Evolutionary conservation across 345 rosid genomes (phyloP).

Genomic region (Eucalyptus curtisii): DNA sequence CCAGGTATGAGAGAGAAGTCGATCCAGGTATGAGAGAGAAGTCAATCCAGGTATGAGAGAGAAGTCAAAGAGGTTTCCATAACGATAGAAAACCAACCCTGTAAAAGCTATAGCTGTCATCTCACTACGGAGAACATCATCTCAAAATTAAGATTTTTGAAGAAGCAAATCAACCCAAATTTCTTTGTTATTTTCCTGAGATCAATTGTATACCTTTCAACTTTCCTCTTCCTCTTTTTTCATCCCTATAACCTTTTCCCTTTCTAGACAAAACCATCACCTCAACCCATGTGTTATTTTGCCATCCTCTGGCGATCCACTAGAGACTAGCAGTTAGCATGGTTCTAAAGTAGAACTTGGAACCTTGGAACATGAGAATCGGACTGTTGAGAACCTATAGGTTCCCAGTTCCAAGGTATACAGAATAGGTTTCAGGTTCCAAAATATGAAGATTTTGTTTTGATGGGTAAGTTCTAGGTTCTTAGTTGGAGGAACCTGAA

Average conservation of each 20-base stretch:
- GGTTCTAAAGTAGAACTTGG: too few species aligned
- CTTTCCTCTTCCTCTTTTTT: not conserved
- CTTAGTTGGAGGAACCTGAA: too few species aligned
- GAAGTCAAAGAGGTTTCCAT: not conserved
- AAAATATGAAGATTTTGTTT: too few species aligned
- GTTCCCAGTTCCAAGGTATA: too few species aligned
- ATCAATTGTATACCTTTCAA: not conserved
- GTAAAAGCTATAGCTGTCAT: not conserved
- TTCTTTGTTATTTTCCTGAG: not conserved
- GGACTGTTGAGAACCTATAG: too few species aligned
- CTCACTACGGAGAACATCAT: not conserved
- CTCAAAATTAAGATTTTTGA: not conserved
- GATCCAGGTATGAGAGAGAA: too few species aligned
- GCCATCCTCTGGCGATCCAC: not conserved
- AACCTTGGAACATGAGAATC: too few species aligned
- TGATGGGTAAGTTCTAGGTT: rapidly evolving
- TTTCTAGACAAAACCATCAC: not conserved
- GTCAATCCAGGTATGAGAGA: not conserved
- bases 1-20: not conserved
- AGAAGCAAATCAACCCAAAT: not conserved
- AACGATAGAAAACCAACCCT: not conserved
- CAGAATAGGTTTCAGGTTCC: rapidly evolving
- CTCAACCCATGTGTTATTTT: not conserved
- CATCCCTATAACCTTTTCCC: not conserved
- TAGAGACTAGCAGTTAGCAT: not conserved